Evolutionary conservation across 108 stramenopile genomes (phyloP).

Genomic region (Parmales sp.): DNA sequence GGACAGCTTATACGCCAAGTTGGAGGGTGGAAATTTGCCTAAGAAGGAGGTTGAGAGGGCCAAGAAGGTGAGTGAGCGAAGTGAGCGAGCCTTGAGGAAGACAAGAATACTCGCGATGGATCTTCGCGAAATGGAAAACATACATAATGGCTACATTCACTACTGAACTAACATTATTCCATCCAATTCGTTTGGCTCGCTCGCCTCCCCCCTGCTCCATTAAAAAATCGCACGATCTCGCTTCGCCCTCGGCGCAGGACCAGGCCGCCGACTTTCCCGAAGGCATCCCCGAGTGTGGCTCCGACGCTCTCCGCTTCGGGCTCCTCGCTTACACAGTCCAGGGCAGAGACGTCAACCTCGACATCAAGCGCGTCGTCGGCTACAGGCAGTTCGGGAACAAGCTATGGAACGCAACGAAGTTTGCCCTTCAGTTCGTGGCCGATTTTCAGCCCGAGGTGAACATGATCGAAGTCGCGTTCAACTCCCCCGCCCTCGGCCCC

Average conservation of each 20-base stretch:
- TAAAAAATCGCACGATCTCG: too few relatives aligned
- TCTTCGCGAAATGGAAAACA: too few relatives aligned
- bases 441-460: slow-evolving; percentile 41
- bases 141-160: too few relatives aligned
- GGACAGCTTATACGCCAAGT: slow-evolving; percentile 62
- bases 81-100: too few relatives aligned
- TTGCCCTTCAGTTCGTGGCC: slow-evolving; percentile 76
- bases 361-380: slow-evolving; percentile 93
- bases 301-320: slow-evolving; percentile 96
- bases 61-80: too few relatives aligned
- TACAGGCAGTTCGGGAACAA: slow-evolving; percentile 99
- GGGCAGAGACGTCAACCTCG: slow-evolving; percentile 95
- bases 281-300: slow-evolving; percentile 97
- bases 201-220: too few relatives aligned
- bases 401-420: slow-evolving; percentile 93
- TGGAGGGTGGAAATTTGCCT: slow-evolving; percentile 88
- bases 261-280: slow-evolving; percentile 85
- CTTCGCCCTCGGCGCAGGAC: too few relatives aligned
- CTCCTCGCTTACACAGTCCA: slow-evolving; percentile 94
- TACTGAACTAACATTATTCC: too few relatives aligned
- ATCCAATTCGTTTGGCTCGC: too few relatives aligned
- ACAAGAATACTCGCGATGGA: too few relatives aligned
- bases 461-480: background rate
- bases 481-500: too few relatives aligned
- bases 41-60: slow-evolving; percentile 85